These are phyloP conservation scores for Calonectria pseudoturangicola DNA, from an alignment of 2,329 filamentous ascomycete genomes.

Conservation along the genomic window DNA sequence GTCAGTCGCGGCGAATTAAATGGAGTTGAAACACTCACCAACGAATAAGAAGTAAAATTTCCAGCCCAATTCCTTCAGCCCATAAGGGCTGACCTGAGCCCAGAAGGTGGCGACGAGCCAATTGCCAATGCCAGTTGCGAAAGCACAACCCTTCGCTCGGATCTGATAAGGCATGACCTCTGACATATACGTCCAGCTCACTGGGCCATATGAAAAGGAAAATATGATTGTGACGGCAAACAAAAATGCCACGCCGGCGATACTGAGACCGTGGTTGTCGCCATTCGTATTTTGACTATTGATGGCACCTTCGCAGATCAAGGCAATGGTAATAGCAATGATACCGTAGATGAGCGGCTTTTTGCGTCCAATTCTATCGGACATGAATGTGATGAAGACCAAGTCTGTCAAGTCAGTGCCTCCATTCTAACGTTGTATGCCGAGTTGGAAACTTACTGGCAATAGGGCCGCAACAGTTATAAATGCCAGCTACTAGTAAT, in stretches of 20 bases:
- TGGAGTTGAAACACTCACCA: constrained; percentile 37
- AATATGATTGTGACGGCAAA: constrained; percentile 73
- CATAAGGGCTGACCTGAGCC: constrained; percentile 74
- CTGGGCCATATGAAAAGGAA: constrained; percentile 71
- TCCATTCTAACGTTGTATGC: not conserved
- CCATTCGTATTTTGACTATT: constrained; percentile 69
- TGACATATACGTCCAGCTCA: constrained; percentile 75
- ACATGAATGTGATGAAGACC: constrained; percentile 74
- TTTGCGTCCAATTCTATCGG: constrained; percentile 77
- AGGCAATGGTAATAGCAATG: constrained; percentile 72
- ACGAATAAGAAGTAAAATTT: constrained; percentile 62
- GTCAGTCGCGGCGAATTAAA: constrained; percentile 62
- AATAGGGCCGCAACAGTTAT: constrained; percentile 75
- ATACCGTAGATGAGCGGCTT: constrained; percentile 80
- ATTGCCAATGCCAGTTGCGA: constrained; percentile 53
- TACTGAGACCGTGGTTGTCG: constrained; percentile 65
- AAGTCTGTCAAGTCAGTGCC: constrained; percentile 60
- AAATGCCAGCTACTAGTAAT: constrained; percentile 75
- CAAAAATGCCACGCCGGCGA: constrained; percentile 76
- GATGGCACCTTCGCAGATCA: constrained; percentile 74
- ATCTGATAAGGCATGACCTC: constrained; percentile 80
- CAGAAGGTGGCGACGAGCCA: constrained; percentile 66
- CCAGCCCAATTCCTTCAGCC: constrained; percentile 61
- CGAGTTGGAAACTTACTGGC: constrained; percentile 57
- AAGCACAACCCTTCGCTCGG: constrained; percentile 59